phyloP scores from a whole-genome alignment of 2,329 filamentous ascomycete genomes.

The Orbilia ellipsospora region DNA sequence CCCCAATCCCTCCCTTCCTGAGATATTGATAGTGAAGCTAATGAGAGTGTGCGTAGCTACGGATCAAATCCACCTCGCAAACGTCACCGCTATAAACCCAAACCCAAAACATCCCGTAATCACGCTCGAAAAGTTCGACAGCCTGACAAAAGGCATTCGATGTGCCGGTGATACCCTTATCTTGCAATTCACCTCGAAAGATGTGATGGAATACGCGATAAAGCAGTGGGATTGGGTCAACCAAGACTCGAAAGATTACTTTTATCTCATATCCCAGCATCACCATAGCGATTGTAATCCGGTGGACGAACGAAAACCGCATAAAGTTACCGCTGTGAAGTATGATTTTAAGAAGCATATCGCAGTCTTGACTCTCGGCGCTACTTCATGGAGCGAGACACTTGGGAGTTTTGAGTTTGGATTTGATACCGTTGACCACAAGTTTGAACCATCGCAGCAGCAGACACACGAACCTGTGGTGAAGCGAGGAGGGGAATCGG shows the following conservation, averaged over 20 bases:
- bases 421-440: conserved; percentile 17
- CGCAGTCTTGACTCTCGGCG: not conserved
- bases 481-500: not conserved
- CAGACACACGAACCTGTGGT: no score
- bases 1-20: not conserved
- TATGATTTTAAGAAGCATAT: conserved; percentile 5
- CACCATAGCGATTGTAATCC: conserved; percentile 34
- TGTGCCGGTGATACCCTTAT: conserved; percentile 7
- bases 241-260: conserved; percentile 9
- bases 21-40: not conserved
- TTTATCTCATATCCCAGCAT: conserved; percentile 28
- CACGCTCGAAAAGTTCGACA: conserved; percentile 21
- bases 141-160: conserved; percentile 15
- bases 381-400: conserved; percentile 20
- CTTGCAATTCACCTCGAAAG: conserved; percentile 13
- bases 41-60: not conserved
- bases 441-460: conserved; percentile 3
- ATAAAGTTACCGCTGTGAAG: conserved; percentile 14
- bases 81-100: conserved; percentile 26
- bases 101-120: conserved; percentile 19
- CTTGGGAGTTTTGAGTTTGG: conserved; percentile 24
- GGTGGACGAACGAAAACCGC: conserved; percentile 23
- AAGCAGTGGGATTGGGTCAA: conserved; percentile 41
- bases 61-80: conserved; percentile 18
- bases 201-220: conserved; percentile 21